Base-by-base conservation (phyloP, 768 basidiomycete genomes). In the Leccinum variicolor region DNA sequence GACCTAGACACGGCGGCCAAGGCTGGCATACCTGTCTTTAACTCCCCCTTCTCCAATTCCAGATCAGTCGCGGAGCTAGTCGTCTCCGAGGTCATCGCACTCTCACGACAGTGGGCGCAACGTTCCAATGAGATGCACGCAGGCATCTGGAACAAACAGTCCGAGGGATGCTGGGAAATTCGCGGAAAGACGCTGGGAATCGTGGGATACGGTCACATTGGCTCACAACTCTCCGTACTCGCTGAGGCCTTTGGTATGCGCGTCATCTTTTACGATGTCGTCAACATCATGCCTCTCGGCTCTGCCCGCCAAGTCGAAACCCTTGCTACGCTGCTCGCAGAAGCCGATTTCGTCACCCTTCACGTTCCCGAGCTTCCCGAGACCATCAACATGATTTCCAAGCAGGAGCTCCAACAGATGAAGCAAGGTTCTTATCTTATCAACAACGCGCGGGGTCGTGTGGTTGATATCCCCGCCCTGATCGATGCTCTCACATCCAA, bases 51-150 rank as follows among this genome's bases (percentile, higher is more conserved):
- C 77, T 95, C 93, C 70, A 98, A 97, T 79, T 98, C 97, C 31
- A 92, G 97, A 64, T 98, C 97, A 1, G 97, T 99, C 54, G 97
- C 97, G 41, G 97, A 99, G 76, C 86, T 99, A 50, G 97, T 99
- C 74, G 85, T 99, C 74, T 81, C 87, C 57, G 97, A 99, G 75
- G 81, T 98, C 66, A 84, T 99, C 67, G 89, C 89, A 4, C 87
- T 99, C 62, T 96, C 96, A 4, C 89, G 97, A 25, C 97, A 99
- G 70, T 84, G 96, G 65, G 86, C 86, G 65, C 91, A 99, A 74
- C 89, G 97, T 55, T 77, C 88, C 23, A 84, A 80, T 64, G 97
- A 99, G 77, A 82, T 99, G 77, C 86, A 85, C 54, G 80, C 84
- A 33, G 97, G 97, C 48, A 74, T 90, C 67, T 99, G 97, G 97